Evolutionary conservation across 495 filamentous ascomycete species (phyloP).

Genomic region (Xeromyces bisporus): DNA sequence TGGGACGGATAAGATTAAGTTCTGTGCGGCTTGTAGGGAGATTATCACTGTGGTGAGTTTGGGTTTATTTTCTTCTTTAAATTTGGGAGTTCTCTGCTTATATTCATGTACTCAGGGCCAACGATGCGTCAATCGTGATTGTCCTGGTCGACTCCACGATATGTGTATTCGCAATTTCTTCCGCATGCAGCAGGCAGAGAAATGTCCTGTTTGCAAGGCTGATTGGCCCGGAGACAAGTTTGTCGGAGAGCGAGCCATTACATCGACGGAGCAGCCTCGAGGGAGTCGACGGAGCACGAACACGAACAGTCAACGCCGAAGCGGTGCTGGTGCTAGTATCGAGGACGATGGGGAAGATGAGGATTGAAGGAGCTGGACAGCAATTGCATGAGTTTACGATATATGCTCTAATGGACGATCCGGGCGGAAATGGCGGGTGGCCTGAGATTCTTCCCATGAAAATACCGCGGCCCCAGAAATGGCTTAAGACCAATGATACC

Average conservation of each 20-base stretch:
- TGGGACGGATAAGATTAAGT: conserved; percentile 50
- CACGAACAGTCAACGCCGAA: conserved; percentile 7
- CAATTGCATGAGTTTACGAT: too few species aligned
- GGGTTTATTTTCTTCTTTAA: neutral
- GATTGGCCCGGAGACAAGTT: conserved; percentile 58
- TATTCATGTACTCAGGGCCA: conserved; percentile 38
- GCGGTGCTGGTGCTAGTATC: conserved; percentile 3
- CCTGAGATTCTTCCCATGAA: too few species aligned
- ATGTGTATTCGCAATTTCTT: conserved; percentile 61
- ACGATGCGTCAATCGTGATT: conserved; percentile 55
- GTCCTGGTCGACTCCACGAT: conserved; percentile 57
- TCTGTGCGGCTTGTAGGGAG: conserved; percentile 78
- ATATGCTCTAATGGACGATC: too few species aligned
- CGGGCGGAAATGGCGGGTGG: too few species aligned
- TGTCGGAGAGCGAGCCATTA: conserved; percentile 66
- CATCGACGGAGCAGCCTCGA: conserved; percentile 12
- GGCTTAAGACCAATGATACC: too few species aligned
- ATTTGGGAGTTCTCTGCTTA: neutral
- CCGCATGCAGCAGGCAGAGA: conserved; percentile 38
- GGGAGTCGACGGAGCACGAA: conserved; percentile 16
- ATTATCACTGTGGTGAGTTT: conserved; percentile 61
- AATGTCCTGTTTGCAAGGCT: conserved; percentile 57
- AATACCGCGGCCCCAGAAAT: too few species aligned
- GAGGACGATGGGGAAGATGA: too few species aligned
- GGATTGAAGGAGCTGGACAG: too few species aligned